phyloP scores from a whole-genome alignment of 768 basidiomycete species.

The Pholiota molesta region DNA sequence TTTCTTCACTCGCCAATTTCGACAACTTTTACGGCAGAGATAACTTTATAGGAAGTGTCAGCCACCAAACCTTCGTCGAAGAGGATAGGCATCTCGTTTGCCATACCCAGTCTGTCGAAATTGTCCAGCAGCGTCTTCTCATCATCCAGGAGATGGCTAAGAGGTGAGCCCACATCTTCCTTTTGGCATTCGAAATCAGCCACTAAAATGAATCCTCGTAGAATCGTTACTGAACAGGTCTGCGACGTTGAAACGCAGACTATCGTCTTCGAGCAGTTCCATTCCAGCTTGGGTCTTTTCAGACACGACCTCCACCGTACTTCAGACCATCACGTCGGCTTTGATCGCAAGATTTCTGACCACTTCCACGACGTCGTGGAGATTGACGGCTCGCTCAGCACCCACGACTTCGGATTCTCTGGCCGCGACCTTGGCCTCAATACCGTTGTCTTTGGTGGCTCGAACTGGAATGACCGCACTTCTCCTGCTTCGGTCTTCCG shows the following conservation, averaged over 20 bases:
- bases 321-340: constrained; percentile 41
- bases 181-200: neutral
- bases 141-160: constrained; percentile 50
- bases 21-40: constrained; percentile 22
- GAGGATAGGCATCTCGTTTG: constrained; percentile 39
- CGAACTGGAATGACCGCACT: constrained; percentile 39
- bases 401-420: constrained; percentile 41
- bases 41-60: constrained; percentile 21
- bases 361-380: constrained; percentile 34
- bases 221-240: constrained; percentile 47
- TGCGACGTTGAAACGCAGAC: constrained; percentile 56
- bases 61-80: constrained; percentile 31
- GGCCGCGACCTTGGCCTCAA: constrained; percentile 40
- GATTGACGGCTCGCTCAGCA: constrained; percentile 38
- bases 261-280: constrained; percentile 46
- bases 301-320: constrained; percentile 41
- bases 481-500: constrained; percentile 33
- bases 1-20: constrained; percentile 18
- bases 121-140: constrained; percentile 49
- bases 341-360: constrained; percentile 35
- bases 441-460: constrained; percentile 36
- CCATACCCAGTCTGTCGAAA: constrained; percentile 36
- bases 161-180: constrained; percentile 27
- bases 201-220: constrained; percentile 10
- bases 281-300: constrained; percentile 40